Conservation (phyloP, 257 asterid genomes). For the Salvia miltiorrhiza region DNA sequence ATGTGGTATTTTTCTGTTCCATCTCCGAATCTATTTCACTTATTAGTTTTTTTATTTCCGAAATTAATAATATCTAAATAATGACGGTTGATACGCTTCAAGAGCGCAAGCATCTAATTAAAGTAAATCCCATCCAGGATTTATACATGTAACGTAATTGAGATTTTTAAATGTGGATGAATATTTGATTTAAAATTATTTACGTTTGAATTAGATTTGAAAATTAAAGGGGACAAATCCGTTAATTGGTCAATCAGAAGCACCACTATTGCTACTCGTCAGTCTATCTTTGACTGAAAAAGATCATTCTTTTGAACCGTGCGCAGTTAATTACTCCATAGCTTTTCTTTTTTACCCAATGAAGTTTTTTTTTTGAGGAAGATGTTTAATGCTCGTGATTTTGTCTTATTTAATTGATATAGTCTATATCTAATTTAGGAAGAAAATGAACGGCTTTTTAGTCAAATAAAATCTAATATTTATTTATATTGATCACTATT, state of each 20-base stretch:
- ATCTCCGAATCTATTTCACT: too few species aligned
- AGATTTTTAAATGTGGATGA: background rate
- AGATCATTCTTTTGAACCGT: slow-evolving; percentile 3
- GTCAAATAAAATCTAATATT: background rate
- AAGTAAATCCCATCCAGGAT: too few species aligned
- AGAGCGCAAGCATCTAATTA: too few species aligned
- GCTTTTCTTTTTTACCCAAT: background rate
- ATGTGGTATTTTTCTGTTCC: too few species aligned
- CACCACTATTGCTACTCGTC: slow-evolving; percentile 18
- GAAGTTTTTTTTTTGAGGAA: background rate
- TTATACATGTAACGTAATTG: background rate
- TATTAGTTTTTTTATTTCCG: too few species aligned
- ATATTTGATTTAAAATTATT: background rate
- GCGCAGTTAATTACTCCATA: background rate
- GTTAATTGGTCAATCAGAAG: slow-evolving; percentile 53
- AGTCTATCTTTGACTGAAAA: slow-evolving; percentile 42
- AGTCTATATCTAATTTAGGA: background rate
- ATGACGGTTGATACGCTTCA: too few species aligned
- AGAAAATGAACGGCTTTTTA: background rate
- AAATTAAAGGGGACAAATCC: slow-evolving; percentile 43
- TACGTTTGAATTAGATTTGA: slow-evolving; percentile 42
- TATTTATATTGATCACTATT: background rate
- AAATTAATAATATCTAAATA: too few species aligned
- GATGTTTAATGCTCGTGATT: background rate
- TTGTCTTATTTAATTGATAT: background rate